Evolutionary conservation across 129 eudicot genomes (phyloP).

Genomic region (Pulicaria dysenterica): DNA sequence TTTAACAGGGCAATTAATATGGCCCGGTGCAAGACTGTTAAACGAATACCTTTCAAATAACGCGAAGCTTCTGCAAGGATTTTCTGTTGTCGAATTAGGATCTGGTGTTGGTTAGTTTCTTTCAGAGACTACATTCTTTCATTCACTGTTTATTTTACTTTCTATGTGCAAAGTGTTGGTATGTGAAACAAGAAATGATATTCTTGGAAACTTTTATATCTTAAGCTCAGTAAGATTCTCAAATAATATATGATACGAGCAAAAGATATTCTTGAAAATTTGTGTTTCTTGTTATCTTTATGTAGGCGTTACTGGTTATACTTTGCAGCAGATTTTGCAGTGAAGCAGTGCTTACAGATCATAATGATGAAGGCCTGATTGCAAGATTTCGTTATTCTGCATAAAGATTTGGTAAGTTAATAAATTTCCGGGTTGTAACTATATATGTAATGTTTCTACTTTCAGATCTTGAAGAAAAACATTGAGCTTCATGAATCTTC

Average conservation of each 20-base stretch:
- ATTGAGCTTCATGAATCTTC: conserved; percentile 66
- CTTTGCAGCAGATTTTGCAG: conserved; percentile 80
- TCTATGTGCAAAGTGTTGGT: conserved; percentile 4
- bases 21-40: conserved; percentile 96
- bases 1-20: conserved; percentile 94
- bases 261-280: no score
- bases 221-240: not conserved
- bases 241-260: not conserved
- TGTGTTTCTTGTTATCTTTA: not conserved
- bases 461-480: conserved; percentile 87
- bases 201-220: not conserved
- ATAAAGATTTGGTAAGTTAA: conserved; percentile 26
- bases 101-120: conserved; percentile 88
- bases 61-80: conserved; percentile 68
- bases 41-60: conserved; percentile 82
- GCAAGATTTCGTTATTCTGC: conserved; percentile 26
- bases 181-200: not conserved
- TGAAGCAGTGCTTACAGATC: conserved; percentile 76
- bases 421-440: conserved; percentile 24
- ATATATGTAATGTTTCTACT: conserved; percentile 8
- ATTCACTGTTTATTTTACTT: not conserved
- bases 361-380: conserved; percentile 84
- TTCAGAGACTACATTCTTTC: not conserved
- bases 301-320: conserved; percentile 86
- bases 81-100: conserved; percentile 86